Evolutionary conservation across 148 eudicot genomes (phyloP).

Genomic region (Heliosperma pusillum): DNA sequence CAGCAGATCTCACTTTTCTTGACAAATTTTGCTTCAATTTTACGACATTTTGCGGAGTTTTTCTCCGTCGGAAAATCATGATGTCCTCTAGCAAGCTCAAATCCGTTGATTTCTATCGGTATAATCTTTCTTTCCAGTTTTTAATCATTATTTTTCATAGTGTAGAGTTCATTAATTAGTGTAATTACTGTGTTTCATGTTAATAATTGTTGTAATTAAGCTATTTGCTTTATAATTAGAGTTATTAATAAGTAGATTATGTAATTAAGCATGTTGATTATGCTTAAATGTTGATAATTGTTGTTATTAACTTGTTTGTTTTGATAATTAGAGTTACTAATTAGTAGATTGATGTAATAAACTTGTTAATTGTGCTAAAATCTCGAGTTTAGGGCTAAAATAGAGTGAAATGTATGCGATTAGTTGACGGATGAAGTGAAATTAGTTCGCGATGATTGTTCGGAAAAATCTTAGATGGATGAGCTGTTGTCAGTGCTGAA

Average conservation of each 20-base stretch:
- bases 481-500: too few relatives aligned
- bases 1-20: not conserved
- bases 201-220: not conserved
- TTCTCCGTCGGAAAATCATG: slow-evolving; percentile 21
- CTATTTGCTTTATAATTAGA: not conserved
- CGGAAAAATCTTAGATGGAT: not conserved
- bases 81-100: slow-evolving; percentile 68
- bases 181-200: too few relatives aligned
- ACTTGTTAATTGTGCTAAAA: not conserved
- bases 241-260: not conserved
- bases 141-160: not conserved
- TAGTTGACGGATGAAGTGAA: not conserved
- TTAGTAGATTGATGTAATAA: not conserved
- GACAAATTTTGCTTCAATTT: not conserved
- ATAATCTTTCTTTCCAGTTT: slow-evolving; percentile 8
- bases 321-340: not conserved
- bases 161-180: not conserved
- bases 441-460: not conserved
- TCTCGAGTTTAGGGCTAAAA: not conserved
- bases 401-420: too few relatives aligned
- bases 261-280: not conserved
- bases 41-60: not conserved
- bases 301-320: not conserved
- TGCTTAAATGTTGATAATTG: not conserved
- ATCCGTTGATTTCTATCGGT: slow-evolving; percentile 95